These are phyloP conservation scores for Austroboletus rostrupii DNA, from an alignment of 1,284 basidiomycete species.

Conservation along the genomic window DNA sequence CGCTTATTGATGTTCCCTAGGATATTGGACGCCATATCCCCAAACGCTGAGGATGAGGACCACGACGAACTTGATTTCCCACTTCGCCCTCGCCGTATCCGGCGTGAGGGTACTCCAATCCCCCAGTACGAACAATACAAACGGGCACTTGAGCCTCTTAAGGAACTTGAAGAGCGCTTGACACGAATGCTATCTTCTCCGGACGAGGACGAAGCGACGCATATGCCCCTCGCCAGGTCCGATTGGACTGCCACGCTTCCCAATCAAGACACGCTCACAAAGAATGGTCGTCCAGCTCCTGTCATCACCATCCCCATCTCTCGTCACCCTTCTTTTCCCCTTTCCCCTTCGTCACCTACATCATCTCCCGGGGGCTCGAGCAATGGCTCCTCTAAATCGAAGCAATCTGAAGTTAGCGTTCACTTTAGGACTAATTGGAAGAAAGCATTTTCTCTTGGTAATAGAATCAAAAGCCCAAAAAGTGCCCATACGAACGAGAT, in stretches of 20 bases:
- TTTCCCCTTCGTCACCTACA: conserved; percentile 36
- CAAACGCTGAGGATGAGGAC: conserved; percentile 49
- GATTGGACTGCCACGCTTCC: conserved; percentile 27
- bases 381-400: conserved; percentile 32
- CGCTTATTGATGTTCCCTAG: conserved; percentile 32
- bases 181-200: conserved; percentile 59
- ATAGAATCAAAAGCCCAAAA: conserved; percentile 59
- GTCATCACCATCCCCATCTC: conserved; percentile 46
- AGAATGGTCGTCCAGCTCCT: conserved; percentile 44
- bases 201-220: conserved; percentile 54
- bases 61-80: conserved; percentile 46
- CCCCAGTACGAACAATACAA: conserved; percentile 61
- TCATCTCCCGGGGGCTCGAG: conserved; percentile 32
- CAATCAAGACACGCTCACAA: conserved; percentile 11
- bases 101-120: conserved; percentile 45
- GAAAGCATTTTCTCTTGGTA: conserved; percentile 59
- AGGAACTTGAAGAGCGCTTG: conserved; percentile 63
- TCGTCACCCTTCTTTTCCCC: conserved; percentile 27
- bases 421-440: conserved; percentile 70
- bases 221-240: conserved; percentile 34
- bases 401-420: conserved; percentile 54
- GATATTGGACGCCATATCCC: conserved; percentile 73
- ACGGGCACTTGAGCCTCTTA: conserved; percentile 56
- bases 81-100: conserved; percentile 47
- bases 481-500: conserved; percentile 64